Evolutionary conservation across 202 grass and related monocot genomes (phyloP).

Genomic region (Schoenoplectus triqueter): DNA sequence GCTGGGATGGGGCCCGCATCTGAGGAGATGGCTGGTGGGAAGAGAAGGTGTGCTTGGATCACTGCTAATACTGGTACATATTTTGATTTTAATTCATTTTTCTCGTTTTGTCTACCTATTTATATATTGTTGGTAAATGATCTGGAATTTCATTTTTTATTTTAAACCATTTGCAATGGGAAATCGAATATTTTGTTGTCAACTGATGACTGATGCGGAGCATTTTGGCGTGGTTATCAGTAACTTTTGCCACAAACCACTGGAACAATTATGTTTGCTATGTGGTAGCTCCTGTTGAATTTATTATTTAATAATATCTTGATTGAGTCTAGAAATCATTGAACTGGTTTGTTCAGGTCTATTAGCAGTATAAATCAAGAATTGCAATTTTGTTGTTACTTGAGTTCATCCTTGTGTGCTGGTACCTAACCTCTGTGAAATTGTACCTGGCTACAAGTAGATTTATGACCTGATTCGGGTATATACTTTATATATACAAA

Average conservation of each 20-base stretch:
- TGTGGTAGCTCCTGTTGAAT: neutral
- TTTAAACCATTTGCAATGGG: too few relatives aligned
- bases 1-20: conserved; percentile 36
- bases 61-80: conserved; percentile 76
- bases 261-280: neutral
- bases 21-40: conserved; percentile 46
- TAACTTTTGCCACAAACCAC: too few relatives aligned
- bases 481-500: neutral
- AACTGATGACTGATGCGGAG: neutral
- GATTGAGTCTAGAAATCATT: neutral
- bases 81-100: neutral
- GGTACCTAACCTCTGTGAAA: neutral
- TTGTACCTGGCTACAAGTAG: neutral
- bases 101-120: neutral
- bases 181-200: neutral
- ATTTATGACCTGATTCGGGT: neutral
- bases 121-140: neutral
- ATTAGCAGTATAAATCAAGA: neutral
- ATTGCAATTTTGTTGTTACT: conserved; percentile 20
- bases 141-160: neutral
- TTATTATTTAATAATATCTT: neutral
- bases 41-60: conserved; percentile 88
- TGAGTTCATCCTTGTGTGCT: neutral
- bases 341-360: neutral
- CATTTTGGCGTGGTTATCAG: neutral